These are phyloP conservation scores for Russula olivacea DNA, from an alignment of 768 basidiomycete species.

Conservation along the genomic window DNA sequence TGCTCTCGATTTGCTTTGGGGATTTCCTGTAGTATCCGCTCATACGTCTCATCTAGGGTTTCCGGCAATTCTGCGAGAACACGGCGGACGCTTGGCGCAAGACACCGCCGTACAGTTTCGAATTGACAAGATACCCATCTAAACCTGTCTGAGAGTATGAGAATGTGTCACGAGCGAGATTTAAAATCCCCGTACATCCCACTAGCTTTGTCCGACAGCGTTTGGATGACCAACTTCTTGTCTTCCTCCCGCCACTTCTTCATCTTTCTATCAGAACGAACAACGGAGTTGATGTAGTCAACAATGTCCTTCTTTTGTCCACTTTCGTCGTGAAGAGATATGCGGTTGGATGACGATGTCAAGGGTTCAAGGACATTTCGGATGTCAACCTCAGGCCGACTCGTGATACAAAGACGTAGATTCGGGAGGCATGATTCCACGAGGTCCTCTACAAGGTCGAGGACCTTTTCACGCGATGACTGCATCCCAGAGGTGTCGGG, in stretches of 20 bases:
- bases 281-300: background rate
- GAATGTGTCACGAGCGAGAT: background rate
- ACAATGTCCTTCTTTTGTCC: background rate
- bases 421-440: background rate
- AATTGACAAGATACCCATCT: background rate
- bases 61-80: conserved; percentile 1
- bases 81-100: background rate
- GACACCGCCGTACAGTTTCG: background rate
- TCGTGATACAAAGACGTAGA: background rate
- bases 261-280: background rate
- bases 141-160: background rate
- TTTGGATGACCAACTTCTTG: background rate
- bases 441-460: background rate
- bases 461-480: background rate
- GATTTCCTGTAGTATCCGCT: background rate
- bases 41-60: background rate
- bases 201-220: background rate
- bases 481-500: background rate
- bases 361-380: background rate
- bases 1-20: background rate
- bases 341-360: background rate
- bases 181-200: background rate
- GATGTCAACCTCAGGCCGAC: background rate
- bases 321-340: background rate
- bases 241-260: background rate